phyloP scores from a whole-genome alignment of 2,329 filamentous ascomycete species.

The Aspergillus fumigatus region DNA sequence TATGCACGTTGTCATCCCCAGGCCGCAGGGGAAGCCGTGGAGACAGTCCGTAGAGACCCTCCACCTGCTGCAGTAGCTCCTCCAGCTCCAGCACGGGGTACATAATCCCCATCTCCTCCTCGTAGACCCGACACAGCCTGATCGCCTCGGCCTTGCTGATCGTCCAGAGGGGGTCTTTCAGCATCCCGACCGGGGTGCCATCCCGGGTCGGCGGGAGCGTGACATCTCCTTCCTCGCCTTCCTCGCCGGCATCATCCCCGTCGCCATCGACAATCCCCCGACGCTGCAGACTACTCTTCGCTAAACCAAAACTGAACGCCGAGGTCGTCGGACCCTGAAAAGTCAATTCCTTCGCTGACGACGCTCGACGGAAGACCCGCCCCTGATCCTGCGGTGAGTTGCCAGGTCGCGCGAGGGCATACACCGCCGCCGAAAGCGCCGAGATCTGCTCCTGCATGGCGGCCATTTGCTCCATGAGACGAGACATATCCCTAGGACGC shows the following conservation, averaged over 20 bases:
- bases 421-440: slow-evolving; percentile 66
- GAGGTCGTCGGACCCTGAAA: slow-evolving; percentile 83
- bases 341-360: slow-evolving; percentile 49
- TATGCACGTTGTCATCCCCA: slow-evolving; percentile 56
- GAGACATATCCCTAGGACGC: not conserved
- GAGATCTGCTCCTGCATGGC: slow-evolving; percentile 64
- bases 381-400: slow-evolving; percentile 4
- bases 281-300: slow-evolving; percentile 76
- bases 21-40: too few relatives aligned
- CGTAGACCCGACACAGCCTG: slow-evolving; percentile 71
- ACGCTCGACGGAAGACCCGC: slow-evolving; percentile 15
- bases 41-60: slow-evolving; percentile 49
- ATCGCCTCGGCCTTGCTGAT: slow-evolving; percentile 72
- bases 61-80: slow-evolving; percentile 63
- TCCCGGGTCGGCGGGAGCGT: too few relatives aligned
- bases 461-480: slow-evolving; percentile 27
- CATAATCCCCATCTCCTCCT: slow-evolving; percentile 87
- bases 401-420: slow-evolving; percentile 51
- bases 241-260: slow-evolving; percentile 30
- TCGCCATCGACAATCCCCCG: slow-evolving; percentile 69
- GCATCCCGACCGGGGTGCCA: not conserved
- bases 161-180: slow-evolving; percentile 67
- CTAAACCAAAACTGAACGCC: slow-evolving; percentile 76
- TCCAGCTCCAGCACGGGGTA: slow-evolving; percentile 76
- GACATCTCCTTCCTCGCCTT: too few relatives aligned